Conservation (phyloP, 306 rosid genomes). For the Cicer arietinum region DNA sequence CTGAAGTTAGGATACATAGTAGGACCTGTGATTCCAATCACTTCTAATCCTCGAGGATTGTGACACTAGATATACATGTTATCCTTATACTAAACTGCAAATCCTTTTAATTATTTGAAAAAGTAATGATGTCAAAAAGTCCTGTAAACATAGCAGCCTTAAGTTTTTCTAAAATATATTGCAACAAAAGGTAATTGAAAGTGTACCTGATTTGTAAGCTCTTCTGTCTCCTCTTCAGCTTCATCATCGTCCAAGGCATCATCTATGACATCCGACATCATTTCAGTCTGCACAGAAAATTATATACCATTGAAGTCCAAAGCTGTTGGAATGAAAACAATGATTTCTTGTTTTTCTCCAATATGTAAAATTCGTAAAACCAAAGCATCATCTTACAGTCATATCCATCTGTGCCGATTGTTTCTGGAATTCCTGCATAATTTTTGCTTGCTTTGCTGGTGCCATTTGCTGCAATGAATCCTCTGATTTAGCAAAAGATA, state of each 20-base stretch:
- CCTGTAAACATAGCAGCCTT: not conserved
- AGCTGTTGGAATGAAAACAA: slow-evolving; percentile 25
- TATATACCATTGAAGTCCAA: slow-evolving; percentile 41
- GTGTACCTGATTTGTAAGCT: slow-evolving; percentile 88
- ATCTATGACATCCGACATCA: slow-evolving; percentile 98
- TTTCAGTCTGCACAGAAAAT: slow-evolving; percentile 81
- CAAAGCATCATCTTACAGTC: slow-evolving; percentile 73
- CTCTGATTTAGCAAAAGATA: slow-evolving; percentile 41
- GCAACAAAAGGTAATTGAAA: slow-evolving; percentile 39
- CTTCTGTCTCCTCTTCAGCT: slow-evolving; percentile 98
- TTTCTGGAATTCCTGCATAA: slow-evolving; percentile 84
- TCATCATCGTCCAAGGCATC: slow-evolving; percentile 90
- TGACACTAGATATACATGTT: slow-evolving; percentile 1
- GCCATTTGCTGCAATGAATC: slow-evolving; percentile 85
- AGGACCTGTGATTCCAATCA: slow-evolving; percentile 22
- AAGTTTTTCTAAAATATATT: not conserved
- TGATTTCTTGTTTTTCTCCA: slow-evolving; percentile 15
- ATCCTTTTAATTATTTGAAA: slow-evolving; percentile 29
- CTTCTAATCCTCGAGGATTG: slow-evolving; percentile 13
- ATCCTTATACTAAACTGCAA: slow-evolving; percentile 17
- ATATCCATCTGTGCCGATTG: slow-evolving; percentile 99
- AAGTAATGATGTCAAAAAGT: slow-evolving; percentile 6
- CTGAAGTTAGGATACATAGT: not conserved
- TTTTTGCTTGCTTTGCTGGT: slow-evolving; percentile 85
- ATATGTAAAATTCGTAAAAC: slow-evolving; percentile 26